Conservation (phyloP, 2,329 filamentous ascomycete species). For the Stachybotrys chartarum region DNA sequence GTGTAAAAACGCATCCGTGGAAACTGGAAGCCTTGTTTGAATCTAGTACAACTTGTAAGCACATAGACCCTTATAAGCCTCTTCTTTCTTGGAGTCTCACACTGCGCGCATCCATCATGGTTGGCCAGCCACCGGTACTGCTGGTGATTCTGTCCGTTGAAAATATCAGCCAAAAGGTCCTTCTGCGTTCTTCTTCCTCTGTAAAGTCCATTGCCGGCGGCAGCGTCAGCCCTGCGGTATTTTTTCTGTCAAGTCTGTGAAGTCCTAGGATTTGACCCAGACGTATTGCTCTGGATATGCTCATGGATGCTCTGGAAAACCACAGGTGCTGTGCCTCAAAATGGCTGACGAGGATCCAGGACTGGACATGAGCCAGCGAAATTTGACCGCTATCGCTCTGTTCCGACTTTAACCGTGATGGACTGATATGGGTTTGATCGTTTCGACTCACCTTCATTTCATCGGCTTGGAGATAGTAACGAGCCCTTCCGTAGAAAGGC, state of each 20-base stretch:
- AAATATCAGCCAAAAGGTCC: slow-evolving; percentile 76
- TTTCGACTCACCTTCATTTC: slow-evolving; percentile 58
- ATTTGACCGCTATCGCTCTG: slow-evolving; percentile 38
- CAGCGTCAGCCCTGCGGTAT: slow-evolving; percentile 6
- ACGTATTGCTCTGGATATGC: slow-evolving; percentile 60
- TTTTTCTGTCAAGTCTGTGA: slow-evolving; percentile 40
- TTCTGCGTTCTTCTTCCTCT: slow-evolving; percentile 62
- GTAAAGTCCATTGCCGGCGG: slow-evolving; percentile 67
- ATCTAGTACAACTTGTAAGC: neutral
- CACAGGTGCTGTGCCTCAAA: slow-evolving; percentile 77
- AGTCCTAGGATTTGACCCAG: slow-evolving; percentile 73
- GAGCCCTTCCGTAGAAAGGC: slow-evolving; percentile 73
- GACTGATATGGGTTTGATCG: neutral
- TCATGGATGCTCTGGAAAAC: slow-evolving; percentile 78
- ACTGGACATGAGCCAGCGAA: slow-evolving; percentile 52
- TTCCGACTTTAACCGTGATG: slow-evolving; percentile 41
- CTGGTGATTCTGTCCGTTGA: slow-evolving; percentile 73
- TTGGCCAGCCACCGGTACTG: slow-evolving; percentile 84
- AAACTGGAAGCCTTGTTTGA: slow-evolving; percentile 3
- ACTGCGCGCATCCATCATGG: slow-evolving; percentile 53
- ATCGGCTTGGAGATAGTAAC: slow-evolving; percentile 72
- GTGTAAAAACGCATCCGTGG: slow-evolving; percentile 3
- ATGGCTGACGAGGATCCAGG: slow-evolving; percentile 63
- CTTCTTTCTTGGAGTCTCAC: neutral
- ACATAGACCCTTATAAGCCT: rapidly evolving